Base-by-base conservation (phyloP, 2,329 filamentous ascomycete genomes). In the Scytalidium sp. region DNA sequence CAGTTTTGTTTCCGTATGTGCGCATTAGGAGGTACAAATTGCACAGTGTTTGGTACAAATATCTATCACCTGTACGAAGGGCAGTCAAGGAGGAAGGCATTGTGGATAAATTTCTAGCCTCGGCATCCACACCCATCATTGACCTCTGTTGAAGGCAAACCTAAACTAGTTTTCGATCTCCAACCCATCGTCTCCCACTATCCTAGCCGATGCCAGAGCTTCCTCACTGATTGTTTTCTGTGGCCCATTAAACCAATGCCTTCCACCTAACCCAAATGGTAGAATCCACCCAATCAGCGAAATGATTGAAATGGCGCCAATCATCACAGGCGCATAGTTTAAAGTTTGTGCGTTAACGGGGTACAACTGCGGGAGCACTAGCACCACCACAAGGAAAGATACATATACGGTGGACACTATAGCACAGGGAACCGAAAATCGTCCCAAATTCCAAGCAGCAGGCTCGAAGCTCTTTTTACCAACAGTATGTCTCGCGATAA, bases 251-350 rank as follows among this genome's bases (percentile, higher is more conserved):
- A 70, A 71, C 68, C 69, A 71, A 48, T 66, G 19, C 46, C 52
- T 59, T 1, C 63, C 69, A 6, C 68, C 68, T 8, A 63, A 58
- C 3, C 59, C 58, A 49, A 64, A 63, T 1, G 68, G 69, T 9
- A 69, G 50, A 11, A 68, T 49, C 69, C 68, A 70, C 0, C 68
- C 68, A 2, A 58, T 57, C 23, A 70, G 45, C 45, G 60, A 64
- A 53, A 70, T 58, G 27, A 69, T 48, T 21, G 61, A 65, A 25
- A 71, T 62, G 21, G 64, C 67, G 1, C 64, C 66, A 49, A 72
- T 69, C 50, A 64, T 67, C 20, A 71, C 66, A 0, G 68, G 68
- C 2, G 67, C 66, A 56, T 72, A 70, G 46, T 71, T 71, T 19
- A 71, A 52, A 1, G 66, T 70, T 57, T 66, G 20, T 22, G 53